Conservation (phyloP, 2,329 filamentous ascomycete species). For the Aspergillus puulaauensis region DNA sequence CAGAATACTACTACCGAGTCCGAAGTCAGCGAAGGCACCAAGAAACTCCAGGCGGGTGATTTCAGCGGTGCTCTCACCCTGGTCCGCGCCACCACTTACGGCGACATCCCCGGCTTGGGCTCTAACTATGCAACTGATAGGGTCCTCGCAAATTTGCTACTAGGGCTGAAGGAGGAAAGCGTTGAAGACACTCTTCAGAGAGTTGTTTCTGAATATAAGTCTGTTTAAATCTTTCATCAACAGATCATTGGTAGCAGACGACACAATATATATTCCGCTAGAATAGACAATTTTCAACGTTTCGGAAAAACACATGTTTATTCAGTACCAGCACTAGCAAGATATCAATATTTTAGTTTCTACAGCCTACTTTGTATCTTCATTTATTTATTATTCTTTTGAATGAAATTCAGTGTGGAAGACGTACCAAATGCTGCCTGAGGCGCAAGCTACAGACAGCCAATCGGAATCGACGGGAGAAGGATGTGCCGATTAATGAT, state of each 20-base stretch:
- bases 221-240: background rate
- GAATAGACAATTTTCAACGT: no score
- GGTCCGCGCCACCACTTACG: constrained; percentile 22
- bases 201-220: background rate
- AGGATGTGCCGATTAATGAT: rapidly evolving
- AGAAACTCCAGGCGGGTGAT: constrained; percentile 22
- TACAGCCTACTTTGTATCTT: no score
- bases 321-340: background rate
- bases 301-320: background rate
- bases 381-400: background rate
- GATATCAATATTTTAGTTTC: background rate
- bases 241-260: no score
- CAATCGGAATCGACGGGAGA: background rate
- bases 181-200: constrained; percentile 20
- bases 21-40: constrained; percentile 15
- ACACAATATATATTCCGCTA: no score
- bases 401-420: background rate
- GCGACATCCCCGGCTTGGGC: constrained; percentile 17
- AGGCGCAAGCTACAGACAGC: background rate
- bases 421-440: background rate
- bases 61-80: constrained; percentile 24
- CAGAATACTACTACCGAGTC: constrained; percentile 34
- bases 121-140: constrained; percentile 25
- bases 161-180: constrained; percentile 23
- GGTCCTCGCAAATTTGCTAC: constrained; percentile 20